Percentiles rank a stretch among this genome's conserved stretches.
These are phyloP conservation scores for Trichoderma asperellum DNA, from an alignment of 2,329 filamentous ascomycete genomes.

Conservation along the genomic window DNA sequence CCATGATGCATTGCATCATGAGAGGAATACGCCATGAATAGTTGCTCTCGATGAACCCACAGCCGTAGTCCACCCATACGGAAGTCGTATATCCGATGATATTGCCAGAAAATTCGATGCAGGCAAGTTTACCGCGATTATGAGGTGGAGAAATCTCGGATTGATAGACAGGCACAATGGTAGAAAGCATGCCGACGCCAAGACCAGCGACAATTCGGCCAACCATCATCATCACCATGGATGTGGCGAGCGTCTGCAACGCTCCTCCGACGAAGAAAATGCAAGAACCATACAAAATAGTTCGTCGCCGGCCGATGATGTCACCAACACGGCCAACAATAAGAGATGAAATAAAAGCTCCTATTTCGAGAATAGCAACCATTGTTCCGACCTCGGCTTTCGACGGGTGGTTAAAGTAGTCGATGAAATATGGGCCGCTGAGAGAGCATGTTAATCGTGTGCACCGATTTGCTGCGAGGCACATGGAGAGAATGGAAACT, in stretches of 20 bases:
- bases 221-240: slow-evolving; percentile 87
- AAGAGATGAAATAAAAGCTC: slow-evolving; percentile 88
- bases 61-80: slow-evolving; percentile 98
- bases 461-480: background rate
- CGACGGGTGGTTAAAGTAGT: slow-evolving; percentile 90
- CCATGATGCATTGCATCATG: slow-evolving; percentile 94
- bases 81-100: slow-evolving; percentile 94
- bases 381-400: slow-evolving; percentile 91
- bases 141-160: slow-evolving; percentile 96
- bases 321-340: slow-evolving; percentile 87
- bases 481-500: slow-evolving; percentile 35
- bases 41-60: slow-evolving; percentile 83
- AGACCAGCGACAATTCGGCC: slow-evolving; percentile 84
- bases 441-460: slow-evolving; percentile 32
- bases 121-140: slow-evolving; percentile 92
- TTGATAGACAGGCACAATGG: slow-evolving; percentile 91
- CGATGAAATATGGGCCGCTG: slow-evolving; percentile 84
- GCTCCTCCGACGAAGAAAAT: slow-evolving; percentile 86
- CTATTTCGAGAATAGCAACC: slow-evolving; percentile 94
- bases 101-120: slow-evolving; percentile 97
- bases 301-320: slow-evolving; percentile 83
- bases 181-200: slow-evolving; percentile 85
- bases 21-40: slow-evolving; percentile 90
- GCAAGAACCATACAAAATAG: slow-evolving; percentile 90
- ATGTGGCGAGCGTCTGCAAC: slow-evolving; percentile 77